Evolutionary conservation across 257 asterid genomes (phyloP), one percentile per base, ranked within the genome.

Genomic region (Rehmannia glutinosa): DNA sequence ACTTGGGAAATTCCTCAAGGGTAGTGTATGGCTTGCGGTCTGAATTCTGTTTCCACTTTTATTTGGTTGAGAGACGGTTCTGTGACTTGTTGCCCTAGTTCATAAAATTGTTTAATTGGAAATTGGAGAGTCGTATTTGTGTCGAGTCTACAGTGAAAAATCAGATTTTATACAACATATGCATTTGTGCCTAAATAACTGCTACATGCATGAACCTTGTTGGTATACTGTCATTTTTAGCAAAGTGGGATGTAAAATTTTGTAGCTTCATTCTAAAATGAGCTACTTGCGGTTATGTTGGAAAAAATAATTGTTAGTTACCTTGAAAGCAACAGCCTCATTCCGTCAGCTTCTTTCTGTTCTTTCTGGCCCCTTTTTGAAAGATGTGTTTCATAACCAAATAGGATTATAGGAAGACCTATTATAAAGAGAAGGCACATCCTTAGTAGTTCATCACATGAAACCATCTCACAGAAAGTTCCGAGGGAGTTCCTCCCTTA

Each of bases 1-100:
- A 94, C 99, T 35, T 94, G 99, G 99, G 99, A 94, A 76, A 82
- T 94, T 82, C 99, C 99, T 78, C 99, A 94, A 71, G 99, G 99
- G 99, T 94, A 89, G 62, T 60, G 53, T 58, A 41, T 71, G 50
- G 21, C 68, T 64, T 43, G 45, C 32, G 7, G 25, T 42, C 68
- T 50, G 56, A 42, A 70, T 67, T 36, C 7, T 51, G 58, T 24
- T 23, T 54, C 35, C 42, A 20, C 32, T 13, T 28, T 68, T 35
- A 47, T 63, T 66, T 1, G 3, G 47, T 62, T 64, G n/a, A 45
- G 62, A 66, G 76, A 51, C 19, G 51, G 51, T 62, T 49, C 4
- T 38, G 25, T 51, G 57, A 32, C 50, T 52, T 47, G 65, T 30
- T 64, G 30, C 7, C 8, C 35, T 36, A 15, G 15, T 60, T 62